Conservation (phyloP, 2,329 filamentous ascomycete species). For the Aspergillus texensis region DNA sequence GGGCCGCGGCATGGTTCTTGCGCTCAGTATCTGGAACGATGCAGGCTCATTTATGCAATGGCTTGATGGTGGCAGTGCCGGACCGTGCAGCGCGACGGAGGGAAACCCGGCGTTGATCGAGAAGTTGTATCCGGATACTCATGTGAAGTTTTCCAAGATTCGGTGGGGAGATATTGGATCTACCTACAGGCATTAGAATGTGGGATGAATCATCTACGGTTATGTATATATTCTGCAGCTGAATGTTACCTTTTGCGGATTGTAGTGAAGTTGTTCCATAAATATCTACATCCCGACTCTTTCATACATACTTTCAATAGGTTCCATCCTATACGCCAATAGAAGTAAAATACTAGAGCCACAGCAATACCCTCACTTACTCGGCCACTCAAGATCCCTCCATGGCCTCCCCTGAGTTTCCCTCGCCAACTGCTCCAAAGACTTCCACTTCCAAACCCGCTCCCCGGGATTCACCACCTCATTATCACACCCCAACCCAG, state of each 20-base stretch:
- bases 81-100: constrained; percentile 58
- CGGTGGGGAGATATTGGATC: constrained; percentile 64
- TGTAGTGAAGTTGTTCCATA: too few relatives aligned
- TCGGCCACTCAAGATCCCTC: constrained; percentile 20
- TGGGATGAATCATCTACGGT: not conserved
- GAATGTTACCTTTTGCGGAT: not conserved
- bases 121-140: constrained; percentile 51
- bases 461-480: constrained; percentile 33
- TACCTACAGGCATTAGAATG: constrained; percentile 38
- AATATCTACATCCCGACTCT: not conserved
- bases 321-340: not conserved
- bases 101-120: constrained; percentile 55
- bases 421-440: constrained; percentile 28
- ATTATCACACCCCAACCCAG: constrained; percentile 31
- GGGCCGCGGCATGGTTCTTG: constrained; percentile 61
- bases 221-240: not conserved
- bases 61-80: constrained; percentile 56
- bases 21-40: constrained; percentile 62
- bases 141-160: constrained; percentile 60
- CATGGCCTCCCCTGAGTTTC: constrained; percentile 30
- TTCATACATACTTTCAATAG: not conserved
- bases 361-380: constrained; percentile 8
- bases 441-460: constrained; percentile 35
- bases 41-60: constrained; percentile 58
- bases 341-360: not conserved